A percentile compares a stretch with the other conserved stretches of the same genome.
Conservation (phyloP, 306 rosid species). For the Cicer cuneatum region DNA sequence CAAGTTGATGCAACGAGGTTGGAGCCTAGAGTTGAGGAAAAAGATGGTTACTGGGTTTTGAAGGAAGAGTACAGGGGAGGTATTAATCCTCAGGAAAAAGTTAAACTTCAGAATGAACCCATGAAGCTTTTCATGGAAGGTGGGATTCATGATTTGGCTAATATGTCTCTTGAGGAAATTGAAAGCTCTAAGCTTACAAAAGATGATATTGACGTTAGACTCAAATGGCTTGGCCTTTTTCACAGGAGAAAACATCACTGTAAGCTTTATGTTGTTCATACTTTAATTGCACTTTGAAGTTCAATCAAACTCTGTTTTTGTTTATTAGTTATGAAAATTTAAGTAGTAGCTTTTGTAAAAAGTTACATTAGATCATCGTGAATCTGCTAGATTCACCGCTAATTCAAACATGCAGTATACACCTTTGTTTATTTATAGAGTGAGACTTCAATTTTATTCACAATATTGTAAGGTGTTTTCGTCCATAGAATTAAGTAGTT, state of each 20-base stretch:
- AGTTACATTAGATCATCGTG: too few species aligned
- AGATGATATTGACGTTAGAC: conserved; percentile 93
- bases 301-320: background rate
- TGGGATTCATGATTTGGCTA: conserved; percentile 75
- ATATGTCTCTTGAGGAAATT: conserved; percentile 72
- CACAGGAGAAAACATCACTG: conserved; percentile 90
- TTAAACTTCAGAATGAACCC: conserved; percentile 82
- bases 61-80: conserved; percentile 79
- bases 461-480: background rate
- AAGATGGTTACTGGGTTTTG: conserved; percentile 77
- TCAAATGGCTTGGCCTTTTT: conserved; percentile 98
- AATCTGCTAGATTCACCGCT: too few species aligned
- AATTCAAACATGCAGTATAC: too few species aligned
- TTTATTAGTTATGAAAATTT: background rate
- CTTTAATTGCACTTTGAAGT: background rate
- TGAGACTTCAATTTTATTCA: background rate
- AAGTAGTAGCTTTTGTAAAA: background rate
- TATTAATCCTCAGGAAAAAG: conserved; percentile 77
- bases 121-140: conserved; percentile 83
- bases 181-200: conserved; percentile 65
- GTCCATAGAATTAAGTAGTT: background rate
- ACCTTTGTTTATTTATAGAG: background rate
- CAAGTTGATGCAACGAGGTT: conserved; percentile 59
- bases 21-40: conserved; percentile 81
- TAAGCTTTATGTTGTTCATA: conserved; percentile 47